These are phyloP conservation scores for Lotus japonicus DNA, from an alignment of 306 rosid genomes.

Conservation along the genomic window DNA sequence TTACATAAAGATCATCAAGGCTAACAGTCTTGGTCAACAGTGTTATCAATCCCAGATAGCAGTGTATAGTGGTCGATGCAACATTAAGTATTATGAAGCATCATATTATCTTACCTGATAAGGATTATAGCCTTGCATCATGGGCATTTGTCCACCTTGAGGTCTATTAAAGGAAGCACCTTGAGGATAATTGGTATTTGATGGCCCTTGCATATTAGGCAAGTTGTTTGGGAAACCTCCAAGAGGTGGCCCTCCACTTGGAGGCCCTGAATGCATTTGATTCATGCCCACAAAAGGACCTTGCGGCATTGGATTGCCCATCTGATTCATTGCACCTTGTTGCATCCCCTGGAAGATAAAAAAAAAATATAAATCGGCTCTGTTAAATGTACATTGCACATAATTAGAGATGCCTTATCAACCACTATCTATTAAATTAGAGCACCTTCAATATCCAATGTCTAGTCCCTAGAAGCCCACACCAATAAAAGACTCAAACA, in stretches of 20 bases:
- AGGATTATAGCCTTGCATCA: constrained; percentile 91
- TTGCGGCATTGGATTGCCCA: constrained; percentile 69
- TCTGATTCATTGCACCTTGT: constrained; percentile 87
- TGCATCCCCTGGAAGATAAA: constrained; percentile 68
- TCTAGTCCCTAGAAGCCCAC: background rate
- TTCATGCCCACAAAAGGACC: constrained; percentile 92
- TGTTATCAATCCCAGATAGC: too few relatives aligned
- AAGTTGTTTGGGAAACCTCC: constrained; percentile 63
- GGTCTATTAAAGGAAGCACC: constrained; percentile 72
- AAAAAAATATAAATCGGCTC: constrained; percentile 7
- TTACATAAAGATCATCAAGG: background rate
- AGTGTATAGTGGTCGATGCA: background rate
- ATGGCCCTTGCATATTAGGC: constrained; percentile 85
- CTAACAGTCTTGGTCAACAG: background rate
- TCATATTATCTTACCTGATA: constrained; percentile 59
- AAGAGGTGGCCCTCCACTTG: constrained; percentile 59
- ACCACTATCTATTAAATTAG: background rate
- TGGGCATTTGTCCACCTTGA: constrained; percentile 87
- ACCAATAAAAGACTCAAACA: background rate
- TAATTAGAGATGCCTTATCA: constrained; percentile 2
- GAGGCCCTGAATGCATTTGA: constrained; percentile 82
- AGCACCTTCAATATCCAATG: background rate
- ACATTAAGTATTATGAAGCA: constrained; percentile 10
- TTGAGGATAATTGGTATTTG: constrained; percentile 65
- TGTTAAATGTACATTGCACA: constrained; percentile 12